A percentile compares a stretch with the other conserved stretches of the same genome.
phyloP scores from a whole-genome alignment of 169 alveolate genomes.

The Plasmodium chabaudi region DNA sequence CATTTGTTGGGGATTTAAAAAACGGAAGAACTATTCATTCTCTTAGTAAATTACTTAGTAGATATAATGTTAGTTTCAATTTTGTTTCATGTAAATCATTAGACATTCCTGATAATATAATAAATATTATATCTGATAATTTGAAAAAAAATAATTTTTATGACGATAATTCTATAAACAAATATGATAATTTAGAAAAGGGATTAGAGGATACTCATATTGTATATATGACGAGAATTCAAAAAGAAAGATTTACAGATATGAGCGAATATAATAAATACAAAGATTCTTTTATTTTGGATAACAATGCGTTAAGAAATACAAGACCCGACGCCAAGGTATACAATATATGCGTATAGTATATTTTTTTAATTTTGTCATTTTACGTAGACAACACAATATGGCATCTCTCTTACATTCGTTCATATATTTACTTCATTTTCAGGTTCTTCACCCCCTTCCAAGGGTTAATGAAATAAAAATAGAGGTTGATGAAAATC shows the following conservation, averaged over 20 bases:
- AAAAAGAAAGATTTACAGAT: slow-evolving; percentile 84
- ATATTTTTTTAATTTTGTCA: slow-evolving; percentile 1
- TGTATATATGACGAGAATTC: slow-evolving; percentile 88
- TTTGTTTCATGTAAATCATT: slow-evolving; percentile 82
- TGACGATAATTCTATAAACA: slow-evolving; percentile 46
- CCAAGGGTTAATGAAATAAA: slow-evolving; percentile 89
- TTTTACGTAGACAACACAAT: neutral
- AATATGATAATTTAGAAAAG: slow-evolving; percentile 64
- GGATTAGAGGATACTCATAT: slow-evolving; percentile 77
- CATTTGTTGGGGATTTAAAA: slow-evolving; percentile 88
- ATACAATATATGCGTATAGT: slow-evolving; percentile 1
- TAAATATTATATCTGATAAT: slow-evolving; percentile 28
- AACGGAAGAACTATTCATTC: slow-evolving; percentile 90
- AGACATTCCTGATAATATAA: slow-evolving; percentile 82
- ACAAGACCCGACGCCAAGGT: slow-evolving; percentile 81
- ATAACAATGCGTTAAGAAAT: slow-evolving; percentile 68
- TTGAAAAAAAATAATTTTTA: slow-evolving; percentile 59
- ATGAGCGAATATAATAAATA: slow-evolving; percentile 69
- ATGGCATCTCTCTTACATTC: neutral
- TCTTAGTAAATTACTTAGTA: slow-evolving; percentile 83
- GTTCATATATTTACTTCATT: slow-evolving; percentile 7
- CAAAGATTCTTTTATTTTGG: slow-evolving; percentile 79
- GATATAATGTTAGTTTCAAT: slow-evolving; percentile 82
- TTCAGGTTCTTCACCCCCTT: slow-evolving; percentile 87
- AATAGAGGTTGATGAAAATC: slow-evolving; percentile 82